A percentile compares a stretch with the other conserved stretches of the same genome.
phyloP scores from a whole-genome alignment of 352 stramenopile species.

The Hyaloperonospora arabidopsidis region DNA sequence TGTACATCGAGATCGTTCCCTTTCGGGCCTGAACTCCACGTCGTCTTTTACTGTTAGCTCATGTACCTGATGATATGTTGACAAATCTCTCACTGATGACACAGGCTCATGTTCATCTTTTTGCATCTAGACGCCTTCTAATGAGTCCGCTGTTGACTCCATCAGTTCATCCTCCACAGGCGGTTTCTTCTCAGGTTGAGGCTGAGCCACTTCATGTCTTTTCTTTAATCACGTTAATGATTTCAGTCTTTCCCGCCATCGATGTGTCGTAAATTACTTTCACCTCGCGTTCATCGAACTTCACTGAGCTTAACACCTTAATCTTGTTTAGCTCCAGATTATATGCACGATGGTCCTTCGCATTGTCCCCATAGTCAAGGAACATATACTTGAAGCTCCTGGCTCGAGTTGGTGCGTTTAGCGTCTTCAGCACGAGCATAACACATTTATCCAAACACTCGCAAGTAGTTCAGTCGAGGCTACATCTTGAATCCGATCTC shows the following conservation, averaged over 20 bases:
- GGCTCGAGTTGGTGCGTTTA: not conserved
- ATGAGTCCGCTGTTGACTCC: not conserved
- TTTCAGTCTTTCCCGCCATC: not conserved
- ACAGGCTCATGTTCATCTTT: not conserved
- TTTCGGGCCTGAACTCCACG: too few species aligned
- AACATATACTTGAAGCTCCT: not conserved
- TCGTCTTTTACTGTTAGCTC: not conserved
- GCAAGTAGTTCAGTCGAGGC: constrained; percentile 12
- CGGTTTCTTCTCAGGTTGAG: not conserved
- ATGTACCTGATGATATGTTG: not conserved
- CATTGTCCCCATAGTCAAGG: not conserved
- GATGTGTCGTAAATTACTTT: constrained; percentile 11
- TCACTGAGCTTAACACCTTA: constrained; percentile 11
- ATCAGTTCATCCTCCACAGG: not conserved
- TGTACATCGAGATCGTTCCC: not conserved
- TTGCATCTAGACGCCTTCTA: not conserved
- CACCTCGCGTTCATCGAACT: constrained; percentile 13
- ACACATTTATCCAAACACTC: constrained; percentile 22
- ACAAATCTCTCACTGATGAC: not conserved
- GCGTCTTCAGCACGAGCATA: constrained; percentile 22
- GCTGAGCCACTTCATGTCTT: not conserved
- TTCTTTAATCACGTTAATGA: not conserved
- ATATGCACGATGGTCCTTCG: constrained; percentile 10
- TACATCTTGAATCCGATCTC: constrained; percentile 17
- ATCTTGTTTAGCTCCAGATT: constrained; percentile 12